phyloP scores from a whole-genome alignment of 1,284 basidiomycete genomes.

The Athelia sp. region DNA sequence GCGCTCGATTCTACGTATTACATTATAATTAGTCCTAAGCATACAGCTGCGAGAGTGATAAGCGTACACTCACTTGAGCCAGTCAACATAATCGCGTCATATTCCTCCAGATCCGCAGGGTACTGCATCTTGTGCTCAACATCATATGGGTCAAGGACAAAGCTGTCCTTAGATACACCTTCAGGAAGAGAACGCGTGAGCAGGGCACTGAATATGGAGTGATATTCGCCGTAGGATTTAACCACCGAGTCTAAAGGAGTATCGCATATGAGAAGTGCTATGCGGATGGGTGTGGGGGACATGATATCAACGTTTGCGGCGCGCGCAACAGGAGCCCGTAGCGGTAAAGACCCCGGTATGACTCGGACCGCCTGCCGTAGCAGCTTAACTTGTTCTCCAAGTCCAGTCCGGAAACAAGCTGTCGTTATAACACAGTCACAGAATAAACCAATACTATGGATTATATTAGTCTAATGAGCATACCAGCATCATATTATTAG shows the following conservation, averaged over 20 bases:
- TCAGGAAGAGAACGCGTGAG: conserved; percentile 28
- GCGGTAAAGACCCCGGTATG: no score
- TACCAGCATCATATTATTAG: no score
- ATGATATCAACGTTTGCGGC: no score
- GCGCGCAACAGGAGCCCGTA: no score
- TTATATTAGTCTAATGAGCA: no score
- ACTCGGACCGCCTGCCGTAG: no score
- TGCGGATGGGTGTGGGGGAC: conserved; percentile 1
- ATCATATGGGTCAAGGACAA: conserved; percentile 48
- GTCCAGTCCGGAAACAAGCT: no score
- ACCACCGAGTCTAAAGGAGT: conserved; percentile 40
- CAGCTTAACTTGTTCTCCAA: no score
- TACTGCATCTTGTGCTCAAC: conserved; percentile 53
- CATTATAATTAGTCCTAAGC: no score
- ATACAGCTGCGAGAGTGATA: conserved; percentile 1
- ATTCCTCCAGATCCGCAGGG: conserved; percentile 42
- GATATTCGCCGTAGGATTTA: conserved; percentile 46
- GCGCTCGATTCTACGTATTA: conserved; percentile 58
- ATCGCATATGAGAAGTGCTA: conserved; percentile 61
- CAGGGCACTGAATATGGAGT: conserved; percentile 39
- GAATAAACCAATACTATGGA: no score
- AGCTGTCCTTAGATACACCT: conserved; percentile 16
- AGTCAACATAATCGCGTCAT: conserved; percentile 59
- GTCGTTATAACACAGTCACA: no score
- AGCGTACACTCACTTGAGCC: conserved; percentile 52